Evolutionary conservation across 2,329 filamentous ascomycete genomes (phyloP).

Genomic region (Calonectria fujianensis): DNA sequence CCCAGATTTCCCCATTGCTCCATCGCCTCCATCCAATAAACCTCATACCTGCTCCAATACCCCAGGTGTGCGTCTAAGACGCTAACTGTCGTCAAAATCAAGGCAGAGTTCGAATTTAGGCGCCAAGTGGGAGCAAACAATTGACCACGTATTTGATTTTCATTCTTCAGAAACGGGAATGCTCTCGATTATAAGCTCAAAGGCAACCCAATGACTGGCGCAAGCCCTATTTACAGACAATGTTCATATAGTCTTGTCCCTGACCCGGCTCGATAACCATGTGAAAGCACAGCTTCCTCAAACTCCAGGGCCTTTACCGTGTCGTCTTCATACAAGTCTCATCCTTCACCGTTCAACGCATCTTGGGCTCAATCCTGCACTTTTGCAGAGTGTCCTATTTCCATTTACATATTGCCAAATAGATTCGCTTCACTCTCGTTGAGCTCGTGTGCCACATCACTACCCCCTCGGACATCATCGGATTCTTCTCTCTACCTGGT

Average conservation of each 20-base stretch:
- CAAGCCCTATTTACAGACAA: constrained; percentile 21
- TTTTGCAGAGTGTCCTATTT: constrained; percentile 32
- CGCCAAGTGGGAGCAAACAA: not conserved
- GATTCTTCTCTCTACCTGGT: constrained; percentile 23
- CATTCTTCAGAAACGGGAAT: not conserved
- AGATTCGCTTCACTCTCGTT: constrained; percentile 32
- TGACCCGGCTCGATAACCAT: constrained; percentile 5
- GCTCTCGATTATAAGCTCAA: constrained; percentile 3
- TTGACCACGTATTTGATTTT: not conserved
- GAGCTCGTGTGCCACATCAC: constrained; percentile 32
- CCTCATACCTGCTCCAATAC: constrained; percentile 11
- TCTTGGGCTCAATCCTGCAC: constrained; percentile 30
- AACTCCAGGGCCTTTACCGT: constrained; percentile 16
- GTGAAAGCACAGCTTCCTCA: constrained; percentile 21
- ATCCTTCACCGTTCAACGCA: constrained; percentile 13
- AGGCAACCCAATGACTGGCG: not conserved
- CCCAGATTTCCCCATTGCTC: constrained; percentile 29
- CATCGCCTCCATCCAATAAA: constrained; percentile 17
- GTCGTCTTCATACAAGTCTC: constrained; percentile 6
- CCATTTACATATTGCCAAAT: constrained; percentile 39
- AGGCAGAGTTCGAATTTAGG: no score
- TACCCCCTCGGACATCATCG: constrained; percentile 18
- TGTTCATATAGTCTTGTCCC: constrained; percentile 1
- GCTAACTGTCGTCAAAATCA: not conserved
- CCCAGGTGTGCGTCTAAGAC: constrained; percentile 30